A percentile compares a stretch with the other conserved stretches of the same genome.
Conservation (phyloP, 805 yeast genomes). For the Clavispora vitiphila region DNA sequence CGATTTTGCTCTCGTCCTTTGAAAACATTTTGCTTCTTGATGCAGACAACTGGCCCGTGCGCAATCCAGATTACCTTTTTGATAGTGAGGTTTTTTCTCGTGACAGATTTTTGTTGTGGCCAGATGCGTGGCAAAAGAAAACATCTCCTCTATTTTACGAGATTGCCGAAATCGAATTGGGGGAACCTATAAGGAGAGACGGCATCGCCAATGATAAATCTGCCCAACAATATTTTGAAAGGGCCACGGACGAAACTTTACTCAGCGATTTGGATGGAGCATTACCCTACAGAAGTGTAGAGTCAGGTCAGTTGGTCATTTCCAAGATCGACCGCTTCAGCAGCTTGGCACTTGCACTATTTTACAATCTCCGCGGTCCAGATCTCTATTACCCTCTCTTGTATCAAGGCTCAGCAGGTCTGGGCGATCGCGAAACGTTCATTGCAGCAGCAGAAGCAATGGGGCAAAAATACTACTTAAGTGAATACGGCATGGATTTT, state of each 20-base stretch:
- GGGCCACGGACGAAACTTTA: not conserved
- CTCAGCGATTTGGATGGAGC: conserved; percentile 28
- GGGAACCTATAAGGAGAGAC: conserved; percentile 20
- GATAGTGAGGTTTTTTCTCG: conserved; percentile 28
- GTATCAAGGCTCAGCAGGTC: conserved; percentile 40
- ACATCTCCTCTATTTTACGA: conserved; percentile 34
- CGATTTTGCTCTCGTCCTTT: conserved; percentile 33
- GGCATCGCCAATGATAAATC: conserved; percentile 5
- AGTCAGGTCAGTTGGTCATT: conserved; percentile 36
- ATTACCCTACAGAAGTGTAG: conserved; percentile 35
- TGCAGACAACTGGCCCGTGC: conserved; percentile 35
- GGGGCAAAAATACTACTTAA: conserved; percentile 28
- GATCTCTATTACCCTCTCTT: conserved; percentile 33
- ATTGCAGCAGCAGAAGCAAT: conserved; percentile 36
- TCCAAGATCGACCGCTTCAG: conserved; percentile 27
- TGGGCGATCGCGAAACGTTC: conserved; percentile 41
- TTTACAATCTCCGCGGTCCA: conserved; percentile 36
- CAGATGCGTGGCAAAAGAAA: conserved; percentile 39
- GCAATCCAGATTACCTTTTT: conserved; percentile 33
- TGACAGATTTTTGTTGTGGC: conserved; percentile 33
- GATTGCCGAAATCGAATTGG: conserved; percentile 25
- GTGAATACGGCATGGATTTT: conserved; percentile 11
- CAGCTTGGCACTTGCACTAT: conserved; percentile 31
- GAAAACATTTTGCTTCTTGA: conserved; percentile 32
- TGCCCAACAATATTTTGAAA: conserved; percentile 8